A percentile compares a stretch with the other conserved stretches of the same genome.
phyloP scores from a whole-genome alignment of 2,329 filamentous ascomycete genomes.

The Fusarium metavorans region DNA sequence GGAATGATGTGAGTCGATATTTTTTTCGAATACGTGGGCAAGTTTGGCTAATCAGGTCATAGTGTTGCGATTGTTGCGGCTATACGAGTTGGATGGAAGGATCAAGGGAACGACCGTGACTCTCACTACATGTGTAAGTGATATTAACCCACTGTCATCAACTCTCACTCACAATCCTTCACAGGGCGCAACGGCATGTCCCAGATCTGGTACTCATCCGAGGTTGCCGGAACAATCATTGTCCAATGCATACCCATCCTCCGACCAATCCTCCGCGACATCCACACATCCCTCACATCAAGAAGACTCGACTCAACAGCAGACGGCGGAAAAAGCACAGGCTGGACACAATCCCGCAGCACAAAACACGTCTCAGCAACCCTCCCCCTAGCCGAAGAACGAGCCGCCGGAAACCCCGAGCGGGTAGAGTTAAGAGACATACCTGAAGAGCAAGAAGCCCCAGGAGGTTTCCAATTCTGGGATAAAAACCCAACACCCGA shows the following conservation, averaged over 20 bases:
- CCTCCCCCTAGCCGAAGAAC: constrained; percentile 6
- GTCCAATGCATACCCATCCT: constrained; percentile 66
- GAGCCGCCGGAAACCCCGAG: constrained; percentile 6
- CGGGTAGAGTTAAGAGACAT: constrained; percentile 37
- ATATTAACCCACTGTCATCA: fast-evolving
- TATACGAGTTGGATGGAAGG: constrained; percentile 62
- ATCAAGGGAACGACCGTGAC: constrained; percentile 59
- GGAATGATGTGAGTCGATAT: constrained; percentile 56
- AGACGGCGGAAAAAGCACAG: constrained; percentile 31
- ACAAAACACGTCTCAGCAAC: constrained; percentile 36
- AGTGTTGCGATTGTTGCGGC: constrained; percentile 62
- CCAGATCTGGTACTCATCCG: constrained; percentile 57
- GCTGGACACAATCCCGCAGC: constrained; percentile 38
- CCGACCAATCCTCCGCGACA: constrained; percentile 56
- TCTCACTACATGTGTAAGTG: constrained; percentile 59
- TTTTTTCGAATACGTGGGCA: background rate
- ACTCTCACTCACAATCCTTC: background rate
- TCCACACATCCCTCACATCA: constrained; percentile 42
- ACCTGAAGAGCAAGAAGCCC: constrained; percentile 32
- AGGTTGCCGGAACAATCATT: constrained; percentile 66
- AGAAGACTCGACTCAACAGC: constrained; percentile 33
- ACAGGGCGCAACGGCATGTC: constrained; percentile 45
- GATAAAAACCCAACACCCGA: constrained; percentile 18
- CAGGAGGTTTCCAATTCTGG: constrained; percentile 30
- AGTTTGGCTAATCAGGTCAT: background rate